Evolutionary conservation across 2,329 filamentous ascomycete species (phyloP).

Genomic region (Esteya vermicola): DNA sequence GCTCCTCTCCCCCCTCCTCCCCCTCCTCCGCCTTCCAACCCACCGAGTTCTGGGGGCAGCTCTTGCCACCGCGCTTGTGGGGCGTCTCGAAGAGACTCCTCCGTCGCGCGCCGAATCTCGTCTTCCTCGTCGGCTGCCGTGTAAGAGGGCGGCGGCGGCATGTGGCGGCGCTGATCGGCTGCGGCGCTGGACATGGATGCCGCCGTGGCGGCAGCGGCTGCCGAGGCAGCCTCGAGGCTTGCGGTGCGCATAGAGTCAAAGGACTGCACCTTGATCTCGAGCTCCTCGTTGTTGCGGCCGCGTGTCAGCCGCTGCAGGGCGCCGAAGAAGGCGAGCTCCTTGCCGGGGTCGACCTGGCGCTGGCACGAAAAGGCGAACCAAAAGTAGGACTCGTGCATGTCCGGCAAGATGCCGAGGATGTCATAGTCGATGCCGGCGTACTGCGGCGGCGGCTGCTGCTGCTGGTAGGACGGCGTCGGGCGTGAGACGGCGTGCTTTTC

Average conservation of each 20-base stretch:
- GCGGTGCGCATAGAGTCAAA: slow-evolving; percentile 8
- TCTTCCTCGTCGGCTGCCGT: slow-evolving; percentile 4
- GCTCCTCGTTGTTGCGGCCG: slow-evolving; percentile 11
- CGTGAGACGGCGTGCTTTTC: slow-evolving; percentile 4
- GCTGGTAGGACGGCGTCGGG: no score
- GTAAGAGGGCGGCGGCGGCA: slow-evolving; percentile 2
- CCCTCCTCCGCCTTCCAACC: no score
- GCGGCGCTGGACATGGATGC: no score
- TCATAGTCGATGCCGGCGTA: slow-evolving; percentile 10
- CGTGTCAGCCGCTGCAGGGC: slow-evolving; percentile 10
- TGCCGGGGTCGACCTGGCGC: slow-evolving; percentile 10
- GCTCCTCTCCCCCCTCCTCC: no score
- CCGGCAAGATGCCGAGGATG: slow-evolving; percentile 11
- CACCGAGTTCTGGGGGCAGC: no score
- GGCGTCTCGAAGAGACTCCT: slow-evolving; percentile 8
- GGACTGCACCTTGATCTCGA: slow-evolving; percentile 8
- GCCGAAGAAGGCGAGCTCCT: slow-evolving; percentile 7
- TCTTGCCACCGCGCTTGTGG: neutral
- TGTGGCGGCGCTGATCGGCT: no score
- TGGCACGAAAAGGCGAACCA: slow-evolving; percentile 15
- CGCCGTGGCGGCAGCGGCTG: no score
- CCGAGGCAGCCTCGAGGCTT: no score
- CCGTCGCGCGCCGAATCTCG: slow-evolving; percentile 10
- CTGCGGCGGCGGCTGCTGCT: neutral
- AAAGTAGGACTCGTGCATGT: slow-evolving; percentile 14